These are phyloP conservation scores for Phytophthora rubi DNA, from an alignment of 352 stramenopile genomes.

Conservation along the genomic window DNA sequence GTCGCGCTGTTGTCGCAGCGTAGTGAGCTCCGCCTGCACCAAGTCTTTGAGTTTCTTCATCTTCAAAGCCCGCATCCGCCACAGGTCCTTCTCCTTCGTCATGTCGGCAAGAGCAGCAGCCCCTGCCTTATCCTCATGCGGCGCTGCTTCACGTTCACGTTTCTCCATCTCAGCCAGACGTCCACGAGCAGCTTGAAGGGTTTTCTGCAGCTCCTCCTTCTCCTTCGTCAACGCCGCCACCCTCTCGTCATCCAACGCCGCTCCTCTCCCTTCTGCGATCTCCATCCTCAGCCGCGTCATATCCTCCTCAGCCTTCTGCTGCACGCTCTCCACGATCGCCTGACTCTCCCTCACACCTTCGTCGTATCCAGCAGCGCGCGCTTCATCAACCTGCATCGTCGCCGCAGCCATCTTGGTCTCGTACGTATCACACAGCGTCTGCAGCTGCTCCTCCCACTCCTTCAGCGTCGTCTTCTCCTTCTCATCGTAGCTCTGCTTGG, in stretches of 20 bases:
- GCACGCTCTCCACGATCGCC: constrained; percentile 66
- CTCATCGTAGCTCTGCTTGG: constrained; percentile 51
- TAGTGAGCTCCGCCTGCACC: constrained; percentile 59
- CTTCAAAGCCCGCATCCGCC: constrained; percentile 79
- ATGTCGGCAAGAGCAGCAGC: constrained; percentile 23
- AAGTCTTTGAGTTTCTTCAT: constrained; percentile 89
- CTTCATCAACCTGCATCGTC: constrained; percentile 83
- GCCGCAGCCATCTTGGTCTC: constrained; percentile 74
- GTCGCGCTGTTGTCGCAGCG: constrained; percentile 43
- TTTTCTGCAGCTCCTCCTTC: constrained; percentile 35
- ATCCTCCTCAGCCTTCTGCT: constrained; percentile 54
- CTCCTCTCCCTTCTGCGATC: constrained; percentile 8
- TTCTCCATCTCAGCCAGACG: constrained; percentile 37
- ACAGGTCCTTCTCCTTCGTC: constrained; percentile 75
- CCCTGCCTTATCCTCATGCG: constrained; percentile 4
- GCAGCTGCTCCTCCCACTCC: constrained; percentile 64
- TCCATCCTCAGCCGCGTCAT: constrained; percentile 37
- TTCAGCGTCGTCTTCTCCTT: constrained; percentile 52
- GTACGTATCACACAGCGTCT: constrained; percentile 73
- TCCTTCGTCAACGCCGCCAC: constrained; percentile 35
- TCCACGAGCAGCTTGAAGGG: constrained; percentile 27
- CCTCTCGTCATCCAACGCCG: constrained; percentile 3
- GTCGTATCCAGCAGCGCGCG: constrained; percentile 67
- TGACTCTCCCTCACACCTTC: constrained; percentile 83
- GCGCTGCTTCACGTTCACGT: not conserved